Base-by-base conservation (phyloP, 352 stramenopile genomes). In the Elongisporangium anandrum region DNA sequence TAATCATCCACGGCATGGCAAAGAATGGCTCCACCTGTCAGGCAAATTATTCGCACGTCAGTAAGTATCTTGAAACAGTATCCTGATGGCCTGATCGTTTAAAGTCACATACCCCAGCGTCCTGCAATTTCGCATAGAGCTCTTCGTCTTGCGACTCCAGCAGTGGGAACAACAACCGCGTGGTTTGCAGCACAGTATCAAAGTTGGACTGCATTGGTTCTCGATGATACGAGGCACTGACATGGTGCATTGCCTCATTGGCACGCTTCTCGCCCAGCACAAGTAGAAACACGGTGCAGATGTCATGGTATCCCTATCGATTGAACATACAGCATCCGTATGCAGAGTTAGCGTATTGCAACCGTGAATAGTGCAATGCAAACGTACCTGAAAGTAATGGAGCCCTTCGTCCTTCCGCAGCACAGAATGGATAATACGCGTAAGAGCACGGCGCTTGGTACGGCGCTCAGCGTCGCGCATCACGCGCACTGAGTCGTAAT, bases 11-110 rank as follows among this genome's bases (percentile, higher is more conserved):
- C 41, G 83, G 85, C 2, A 98, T 62, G 16, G 82, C 88, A 72
- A 98, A 98, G 60, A 95, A 98, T 17, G 92, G 92, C 69, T 98
- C 93, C 63, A 98, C 94, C 76, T 91, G 61, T 58, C 57, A 77
- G 15, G 4, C 22, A 59, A 50, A 47, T 68, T 16, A 45, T 17
- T 45, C 34, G 57, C 56, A 53, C 77, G 69, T 61, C n/a, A n/a
- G n/a, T n/a, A n/a, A n/a, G n/a, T n/a, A n/a, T n/a, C n/a, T n/a
- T n/a, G n/a, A n/a, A n/a, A n/a, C n/a, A n/a, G n/a, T n/a, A n/a
- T n/a, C n/a, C n/a, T n/a, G n/a, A n/a, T n/a, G n/a, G n/a, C n/a
- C n/a, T n/a, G n/a, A n/a, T n/a, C 62, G 22, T 69, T 64, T 56
- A 86, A 70, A 1, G 81, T 23, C 16, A 80, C 77, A 24, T 81